Base-by-base conservation (phyloP, 139 green algal genomes). In the Klebsormidium nitens region DNA sequence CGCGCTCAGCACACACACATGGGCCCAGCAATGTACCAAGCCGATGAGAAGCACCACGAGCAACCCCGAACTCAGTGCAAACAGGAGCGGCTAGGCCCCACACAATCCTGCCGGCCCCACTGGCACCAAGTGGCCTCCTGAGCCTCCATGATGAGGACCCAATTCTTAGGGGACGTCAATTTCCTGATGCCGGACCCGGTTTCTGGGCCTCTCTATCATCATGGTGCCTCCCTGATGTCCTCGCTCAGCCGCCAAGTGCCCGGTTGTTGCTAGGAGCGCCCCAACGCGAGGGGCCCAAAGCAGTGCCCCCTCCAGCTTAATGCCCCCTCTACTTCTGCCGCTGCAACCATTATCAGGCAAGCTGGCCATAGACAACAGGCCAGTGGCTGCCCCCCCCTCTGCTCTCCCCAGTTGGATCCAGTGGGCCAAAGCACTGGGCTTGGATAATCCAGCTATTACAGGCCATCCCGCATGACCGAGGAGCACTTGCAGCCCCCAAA, bases 1-100 rank as follows among this genome's bases (percentile, higher is more conserved):
- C n/a, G n/a, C n/a, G n/a, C n/a, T n/a, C 55, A 63, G 14, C 55
- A 63, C 11, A 63, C 55, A 14, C 14, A 63, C 55, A 68, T 64
- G n/a, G 17, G 19, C 44, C 19, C 44, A 52, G 44, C 44, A 52
- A 28, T 52, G 17, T 52, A 19, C 44, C 44, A 52, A 52, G 19
- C 19, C 44, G 19, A 52, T 52, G 19, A 52, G 17, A 28, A 28
- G 44, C 44, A 52, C 28, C 8, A 62, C 14, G 11, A 31, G 29
- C 8, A 34, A 40, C 19, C 29, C 29, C 55, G 19, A 11, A 8
- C 14, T 14, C 8, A 8, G 31, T 34, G 1, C 5, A 59, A 58
- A 47, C 42, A 47, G 50, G n/a, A 31, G 26, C 5, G 26, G 5
- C 14, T 69, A 26, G 23, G 5, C 28, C 4, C 29, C 61, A 69